Evolutionary conservation across 2,329 filamentous ascomycete species (phyloP).

Genomic region (Drechslera avenae): DNA sequence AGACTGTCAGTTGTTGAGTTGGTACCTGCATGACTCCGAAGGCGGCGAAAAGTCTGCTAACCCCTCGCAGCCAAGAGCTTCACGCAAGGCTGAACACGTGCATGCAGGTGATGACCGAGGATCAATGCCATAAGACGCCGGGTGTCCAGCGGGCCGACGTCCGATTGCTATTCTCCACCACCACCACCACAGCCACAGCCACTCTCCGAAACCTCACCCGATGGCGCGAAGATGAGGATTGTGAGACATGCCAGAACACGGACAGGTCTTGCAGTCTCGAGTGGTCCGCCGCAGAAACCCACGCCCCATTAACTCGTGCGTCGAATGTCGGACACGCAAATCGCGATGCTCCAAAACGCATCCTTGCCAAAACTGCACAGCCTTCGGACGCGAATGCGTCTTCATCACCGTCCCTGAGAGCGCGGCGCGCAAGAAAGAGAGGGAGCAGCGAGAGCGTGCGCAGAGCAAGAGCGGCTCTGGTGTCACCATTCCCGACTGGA

Average conservation of each 20-base stretch:
- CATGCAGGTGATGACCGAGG: neutral
- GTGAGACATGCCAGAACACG: constrained; percentile 46
- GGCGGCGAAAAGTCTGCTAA: constrained; percentile 24
- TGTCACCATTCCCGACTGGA: constrained; percentile 41
- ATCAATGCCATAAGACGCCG: constrained; percentile 11
- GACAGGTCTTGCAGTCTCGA: constrained; percentile 44
- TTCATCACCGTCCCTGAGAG: constrained; percentile 49
- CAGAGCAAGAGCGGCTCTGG: constrained; percentile 35
- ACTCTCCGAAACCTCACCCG: constrained; percentile 21
- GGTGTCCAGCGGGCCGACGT: constrained; percentile 26
- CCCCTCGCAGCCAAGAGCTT: constrained; percentile 11
- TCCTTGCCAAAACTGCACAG: constrained; percentile 48
- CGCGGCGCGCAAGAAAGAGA: constrained; percentile 45
- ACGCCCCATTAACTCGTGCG: constrained; percentile 48
- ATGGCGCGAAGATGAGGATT: constrained; percentile 43
- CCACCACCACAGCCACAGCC: constrained; percentile 23
- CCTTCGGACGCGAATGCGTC: constrained; percentile 47
- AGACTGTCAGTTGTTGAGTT: constrained; percentile 6
- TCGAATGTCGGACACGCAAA: constrained; percentile 48
- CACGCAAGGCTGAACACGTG: constrained; percentile 27
- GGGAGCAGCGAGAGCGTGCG: constrained; percentile 42
- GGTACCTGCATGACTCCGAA: constrained; percentile 33
- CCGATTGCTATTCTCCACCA: constrained; percentile 22
- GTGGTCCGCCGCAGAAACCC: constrained; percentile 48
- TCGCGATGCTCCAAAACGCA: constrained; percentile 48